Evolutionary conservation across 176 grass and related monocot species (phyloP).

Genomic region (Saccharum spontaneum): DNA sequence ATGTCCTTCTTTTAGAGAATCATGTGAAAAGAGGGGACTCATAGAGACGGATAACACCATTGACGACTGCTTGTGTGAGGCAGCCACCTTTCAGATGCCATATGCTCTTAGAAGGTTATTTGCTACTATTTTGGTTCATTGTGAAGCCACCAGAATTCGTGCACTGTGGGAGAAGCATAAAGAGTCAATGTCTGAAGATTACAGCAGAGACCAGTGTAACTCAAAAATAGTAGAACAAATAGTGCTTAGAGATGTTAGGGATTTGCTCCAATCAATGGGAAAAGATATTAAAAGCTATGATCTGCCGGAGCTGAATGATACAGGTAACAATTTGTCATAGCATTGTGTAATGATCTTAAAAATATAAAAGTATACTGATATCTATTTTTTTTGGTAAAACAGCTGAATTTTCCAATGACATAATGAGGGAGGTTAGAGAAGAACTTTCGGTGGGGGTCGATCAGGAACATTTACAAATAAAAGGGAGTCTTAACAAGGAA

Average conservation of each 20-base stretch:
- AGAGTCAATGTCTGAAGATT: too few species aligned
- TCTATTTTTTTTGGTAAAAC: too few species aligned
- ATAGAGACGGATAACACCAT: not conserved
- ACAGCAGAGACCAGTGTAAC: not conserved
- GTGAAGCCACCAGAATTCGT: not conserved
- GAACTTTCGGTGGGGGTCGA: too few species aligned
- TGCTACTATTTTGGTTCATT: not conserved
- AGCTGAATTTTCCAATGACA: too few species aligned
- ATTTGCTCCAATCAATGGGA: not conserved
- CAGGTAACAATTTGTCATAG: too few species aligned
- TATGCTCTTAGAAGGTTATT: not conserved
- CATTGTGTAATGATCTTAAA: too few species aligned
- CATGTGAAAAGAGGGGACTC: not conserved
- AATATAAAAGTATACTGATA: too few species aligned
- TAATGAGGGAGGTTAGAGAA: too few species aligned
- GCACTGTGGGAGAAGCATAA: not conserved
- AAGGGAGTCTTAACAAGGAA: not conserved
- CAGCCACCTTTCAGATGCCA: not conserved
- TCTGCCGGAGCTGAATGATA: not conserved
- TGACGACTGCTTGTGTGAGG: not conserved
- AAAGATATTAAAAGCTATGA: not conserved
- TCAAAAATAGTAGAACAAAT: not conserved
- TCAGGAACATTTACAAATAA: too few species aligned
- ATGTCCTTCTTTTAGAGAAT: not conserved
- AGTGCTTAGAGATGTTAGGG: not conserved